Conservation (phyloP, 106 monocot genomes). For the Apostasia ramifera region DNA sequence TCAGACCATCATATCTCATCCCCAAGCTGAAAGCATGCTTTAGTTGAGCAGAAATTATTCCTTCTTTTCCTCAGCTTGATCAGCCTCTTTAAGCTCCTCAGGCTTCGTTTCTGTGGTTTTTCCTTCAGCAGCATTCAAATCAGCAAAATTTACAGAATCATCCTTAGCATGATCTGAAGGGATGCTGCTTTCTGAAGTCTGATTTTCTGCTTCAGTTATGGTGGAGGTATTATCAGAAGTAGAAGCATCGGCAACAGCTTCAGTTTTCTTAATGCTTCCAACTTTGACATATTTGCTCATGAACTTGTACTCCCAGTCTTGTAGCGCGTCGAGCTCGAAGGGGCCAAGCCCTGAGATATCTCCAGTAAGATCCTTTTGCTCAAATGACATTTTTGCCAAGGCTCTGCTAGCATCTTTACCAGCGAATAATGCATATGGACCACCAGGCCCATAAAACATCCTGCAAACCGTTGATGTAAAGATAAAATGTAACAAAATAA, state of each 20-base stretch:
- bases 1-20: too few relatives aligned
- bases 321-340: constrained; percentile 70
- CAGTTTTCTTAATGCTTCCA: constrained; percentile 57
- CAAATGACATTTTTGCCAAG: constrained; percentile 87
- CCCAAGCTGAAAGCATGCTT: too few relatives aligned
- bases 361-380: constrained; percentile 59
- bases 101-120: too few relatives aligned
- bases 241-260: constrained; percentile 12
- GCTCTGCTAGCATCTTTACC: constrained; percentile 88
- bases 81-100: too few relatives aligned
- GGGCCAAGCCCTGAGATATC: constrained; percentile 73
- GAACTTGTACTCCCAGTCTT: constrained; percentile 94
- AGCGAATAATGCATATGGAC: constrained; percentile 80
- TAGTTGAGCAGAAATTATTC: too few relatives aligned
- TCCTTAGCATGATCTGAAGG: too few relatives aligned
- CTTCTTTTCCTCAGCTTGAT: too few relatives aligned
- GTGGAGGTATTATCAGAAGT: constrained; percentile 4
- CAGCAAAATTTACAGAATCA: too few relatives aligned
- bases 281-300: constrained; percentile 86
- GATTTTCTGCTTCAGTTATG: not conserved
- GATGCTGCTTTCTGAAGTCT: not conserved
- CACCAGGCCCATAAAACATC: constrained; percentile 91
- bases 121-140: too few relatives aligned
- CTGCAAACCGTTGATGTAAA: constrained; percentile 14
- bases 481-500: not conserved